Conservation (phyloP, 2,329 filamentous ascomycete species). For the Aspergillus aculeatinus region DNA sequence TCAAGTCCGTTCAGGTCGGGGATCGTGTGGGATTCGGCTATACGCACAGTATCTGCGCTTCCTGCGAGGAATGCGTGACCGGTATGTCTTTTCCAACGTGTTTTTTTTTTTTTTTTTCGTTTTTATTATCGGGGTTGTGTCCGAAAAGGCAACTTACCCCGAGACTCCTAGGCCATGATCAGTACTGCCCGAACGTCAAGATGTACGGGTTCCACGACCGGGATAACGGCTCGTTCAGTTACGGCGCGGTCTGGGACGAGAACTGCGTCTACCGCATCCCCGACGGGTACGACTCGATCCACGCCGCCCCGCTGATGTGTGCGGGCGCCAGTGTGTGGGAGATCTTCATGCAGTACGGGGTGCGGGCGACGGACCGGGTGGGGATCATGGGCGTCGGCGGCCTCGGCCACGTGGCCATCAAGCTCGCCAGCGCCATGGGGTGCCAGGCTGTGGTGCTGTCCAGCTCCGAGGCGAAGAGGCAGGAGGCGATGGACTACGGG, state of each 20-base stretch:
- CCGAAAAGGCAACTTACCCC: not conserved
- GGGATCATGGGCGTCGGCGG: constrained; percentile 70
- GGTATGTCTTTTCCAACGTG: constrained; percentile 7
- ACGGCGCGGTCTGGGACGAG: constrained; percentile 31
- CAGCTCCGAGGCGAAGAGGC: constrained; percentile 18
- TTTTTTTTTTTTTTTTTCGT: too few relatives aligned
- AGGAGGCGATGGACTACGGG: constrained; percentile 47
- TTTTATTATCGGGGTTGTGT: not conserved
- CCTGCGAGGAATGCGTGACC: constrained; percentile 30
- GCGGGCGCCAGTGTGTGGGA: constrained; percentile 44
- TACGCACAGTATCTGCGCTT: constrained; percentile 26
- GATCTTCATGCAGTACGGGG: constrained; percentile 59
- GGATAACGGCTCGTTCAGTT: constrained; percentile 33
- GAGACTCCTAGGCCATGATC: constrained; percentile 12
- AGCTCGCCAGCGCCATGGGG: constrained; percentile 66
- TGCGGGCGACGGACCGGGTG: constrained; percentile 66
- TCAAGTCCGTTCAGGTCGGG: constrained; percentile 46
- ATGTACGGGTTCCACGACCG: constrained; percentile 28
- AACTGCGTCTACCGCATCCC: constrained; percentile 22
- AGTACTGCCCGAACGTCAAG: constrained; percentile 23
- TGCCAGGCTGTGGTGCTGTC: constrained; percentile 48
- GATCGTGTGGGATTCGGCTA: constrained; percentile 36
- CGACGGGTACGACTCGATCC: constrained; percentile 20
- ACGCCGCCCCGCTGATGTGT: constrained; percentile 36
- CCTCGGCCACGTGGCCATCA: constrained; percentile 67